Conservation (phyloP, 768 basidiomycete species). For the Paxillus involutus region DNA sequence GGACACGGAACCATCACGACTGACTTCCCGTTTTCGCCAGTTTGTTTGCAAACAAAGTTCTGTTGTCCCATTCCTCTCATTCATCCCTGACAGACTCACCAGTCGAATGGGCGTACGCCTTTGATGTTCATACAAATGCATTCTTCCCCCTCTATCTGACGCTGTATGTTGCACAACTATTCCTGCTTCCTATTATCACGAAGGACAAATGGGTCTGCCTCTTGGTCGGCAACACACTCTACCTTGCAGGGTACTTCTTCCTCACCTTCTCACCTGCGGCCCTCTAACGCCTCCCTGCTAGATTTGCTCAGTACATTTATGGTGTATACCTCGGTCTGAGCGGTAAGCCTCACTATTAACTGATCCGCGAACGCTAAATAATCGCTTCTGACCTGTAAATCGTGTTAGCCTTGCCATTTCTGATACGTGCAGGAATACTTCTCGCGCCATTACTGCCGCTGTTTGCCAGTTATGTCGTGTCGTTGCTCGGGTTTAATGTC, state of each 20-base stretch:
- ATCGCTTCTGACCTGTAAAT: background rate
- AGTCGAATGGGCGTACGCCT: conserved; percentile 93
- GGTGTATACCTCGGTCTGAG: conserved; percentile 87
- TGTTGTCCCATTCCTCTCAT: conserved; percentile 72
- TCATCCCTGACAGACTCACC: conserved; percentile 65
- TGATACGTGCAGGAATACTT: conserved; percentile 85
- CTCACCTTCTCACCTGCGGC: background rate
- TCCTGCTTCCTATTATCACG: conserved; percentile 80
- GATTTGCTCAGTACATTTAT: conserved; percentile 88
- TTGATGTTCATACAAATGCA: conserved; percentile 95
- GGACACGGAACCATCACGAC: conserved; percentile 5
- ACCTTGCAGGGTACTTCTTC: conserved; percentile 68
- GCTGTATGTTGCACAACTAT: conserved; percentile 85
- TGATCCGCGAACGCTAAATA: conserved; percentile 7
- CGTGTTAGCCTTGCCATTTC: conserved; percentile 82
- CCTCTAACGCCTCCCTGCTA: conserved; percentile 29
- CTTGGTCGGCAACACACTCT: conserved; percentile 81
- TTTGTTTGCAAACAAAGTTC: conserved; percentile 69
- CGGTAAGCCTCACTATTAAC: conserved; percentile 43
- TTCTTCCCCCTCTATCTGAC: conserved; percentile 94
- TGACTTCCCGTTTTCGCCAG: conserved; percentile 34
- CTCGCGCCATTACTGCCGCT: conserved; percentile 89
- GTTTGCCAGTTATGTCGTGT: conserved; percentile 82
- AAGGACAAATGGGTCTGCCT: conserved; percentile 93
- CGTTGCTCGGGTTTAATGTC: conserved; percentile 79